These are phyloP conservation scores for Diddensiella santjacobensis DNA, from an alignment of 805 yeast species.

Conservation along the genomic window DNA sequence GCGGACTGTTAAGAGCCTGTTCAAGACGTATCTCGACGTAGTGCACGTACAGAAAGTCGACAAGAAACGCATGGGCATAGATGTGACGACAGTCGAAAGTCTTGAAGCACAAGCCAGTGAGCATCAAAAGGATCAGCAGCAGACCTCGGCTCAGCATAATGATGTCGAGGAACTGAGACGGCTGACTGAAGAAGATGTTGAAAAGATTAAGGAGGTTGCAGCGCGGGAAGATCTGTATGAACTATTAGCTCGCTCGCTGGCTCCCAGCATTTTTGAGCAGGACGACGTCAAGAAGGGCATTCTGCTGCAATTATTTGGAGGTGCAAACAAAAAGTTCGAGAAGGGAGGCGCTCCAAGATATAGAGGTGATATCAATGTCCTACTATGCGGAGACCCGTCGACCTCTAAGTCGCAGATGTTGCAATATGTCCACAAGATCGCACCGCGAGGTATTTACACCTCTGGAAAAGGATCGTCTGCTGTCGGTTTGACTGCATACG, in stretches of 20 bases:
- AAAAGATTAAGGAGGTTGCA: slow-evolving; percentile 56
- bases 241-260: slow-evolving; percentile 80
- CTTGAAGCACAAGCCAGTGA: slow-evolving; percentile 37
- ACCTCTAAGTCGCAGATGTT: slow-evolving; percentile 93
- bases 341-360: slow-evolving; percentile 82
- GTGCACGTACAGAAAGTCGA: slow-evolving; percentile 89
- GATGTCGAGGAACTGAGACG: slow-evolving; percentile 76
- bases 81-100: slow-evolving; percentile 53
- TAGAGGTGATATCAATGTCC: slow-evolving; percentile 90
- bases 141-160: slow-evolving; percentile 37
- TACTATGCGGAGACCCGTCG: slow-evolving; percentile 97
- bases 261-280: slow-evolving; percentile 95
- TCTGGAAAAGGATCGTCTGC: slow-evolving; percentile 99
- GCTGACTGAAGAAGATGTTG: slow-evolving; percentile 66
- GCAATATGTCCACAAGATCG: slow-evolving; percentile 93
- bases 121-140: slow-evolving; percentile 48
- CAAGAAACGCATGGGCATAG: slow-evolving; percentile 74
- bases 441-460: slow-evolving; percentile 97
- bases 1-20: slow-evolving; percentile 75
- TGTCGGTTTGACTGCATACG: slow-evolving; percentile 96
- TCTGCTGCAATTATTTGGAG: slow-evolving; percentile 88
- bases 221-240: slow-evolving; percentile 79
- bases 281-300: slow-evolving; percentile 97
- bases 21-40: slow-evolving; percentile 90
- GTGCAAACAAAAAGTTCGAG: slow-evolving; percentile 80